Conservation (phyloP, 495 filamentous ascomycete species). For the Paragyromitra xinjiangensis region DNA sequence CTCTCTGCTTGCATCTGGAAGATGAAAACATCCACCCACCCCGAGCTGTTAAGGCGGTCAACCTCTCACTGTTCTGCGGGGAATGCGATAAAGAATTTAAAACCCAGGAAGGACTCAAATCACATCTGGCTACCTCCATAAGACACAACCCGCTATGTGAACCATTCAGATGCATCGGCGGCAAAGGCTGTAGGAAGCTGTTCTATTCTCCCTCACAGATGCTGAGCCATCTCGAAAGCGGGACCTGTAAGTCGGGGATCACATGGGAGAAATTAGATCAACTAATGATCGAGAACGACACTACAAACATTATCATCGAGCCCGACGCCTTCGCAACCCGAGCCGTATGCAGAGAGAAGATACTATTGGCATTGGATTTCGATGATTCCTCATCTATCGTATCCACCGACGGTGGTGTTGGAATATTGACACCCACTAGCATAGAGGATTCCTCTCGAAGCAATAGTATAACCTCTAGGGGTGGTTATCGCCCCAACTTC, state of each 20-base stretch:
- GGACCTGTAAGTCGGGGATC: slow-evolving; percentile 21
- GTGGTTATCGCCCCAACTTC: not conserved
- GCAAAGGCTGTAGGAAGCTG: slow-evolving; percentile 2
- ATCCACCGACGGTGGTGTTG: slow-evolving; percentile 18
- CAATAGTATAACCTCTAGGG: slow-evolving; percentile 6
- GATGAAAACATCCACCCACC: slow-evolving; percentile 8
- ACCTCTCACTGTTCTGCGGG: slow-evolving; percentile 27
- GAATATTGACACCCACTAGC: slow-evolving; percentile 16
- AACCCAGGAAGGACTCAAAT: not conserved
- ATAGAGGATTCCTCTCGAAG: slow-evolving; percentile 1
- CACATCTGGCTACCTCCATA: slow-evolving; percentile 19
- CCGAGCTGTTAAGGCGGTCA: not conserved
- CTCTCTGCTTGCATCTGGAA: slow-evolving; percentile 14
- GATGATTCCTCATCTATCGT: slow-evolving; percentile 16
- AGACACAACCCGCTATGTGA: slow-evolving; percentile 30
- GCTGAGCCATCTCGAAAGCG: slow-evolving; percentile 44
- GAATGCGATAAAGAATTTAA: slow-evolving; percentile 27
- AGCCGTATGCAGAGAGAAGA: not conserved
- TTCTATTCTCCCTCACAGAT: slow-evolving; percentile 40
- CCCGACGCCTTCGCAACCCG: slow-evolving; percentile 8
- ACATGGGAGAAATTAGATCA: slow-evolving; percentile 28
- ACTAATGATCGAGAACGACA: slow-evolving; percentile 36
- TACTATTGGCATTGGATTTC: not conserved
- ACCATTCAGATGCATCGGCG: slow-evolving; percentile 22
- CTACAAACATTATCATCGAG: slow-evolving; percentile 19